phyloP scores from a whole-genome alignment of 2,329 filamentous ascomycete genomes.

The Sporothrix variecibatus region DNA sequence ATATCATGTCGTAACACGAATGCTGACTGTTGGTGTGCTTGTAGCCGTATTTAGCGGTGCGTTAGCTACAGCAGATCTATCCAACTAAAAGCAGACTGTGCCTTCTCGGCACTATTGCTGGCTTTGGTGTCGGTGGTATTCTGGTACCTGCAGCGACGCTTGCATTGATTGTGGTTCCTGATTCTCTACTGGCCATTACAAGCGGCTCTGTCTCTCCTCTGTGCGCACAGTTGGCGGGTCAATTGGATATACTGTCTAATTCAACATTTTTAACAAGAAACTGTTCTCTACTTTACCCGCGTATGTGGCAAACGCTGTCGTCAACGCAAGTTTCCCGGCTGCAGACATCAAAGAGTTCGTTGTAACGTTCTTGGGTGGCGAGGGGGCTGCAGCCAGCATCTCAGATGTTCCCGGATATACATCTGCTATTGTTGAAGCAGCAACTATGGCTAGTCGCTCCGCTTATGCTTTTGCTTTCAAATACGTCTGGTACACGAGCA shows the following conservation, averaged over 20 bases:
- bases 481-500: conserved; percentile 3
- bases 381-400: not conserved
- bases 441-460: not conserved
- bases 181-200: not conserved
- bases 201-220: not conserved
- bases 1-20: not conserved
- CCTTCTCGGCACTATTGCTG: not conserved
- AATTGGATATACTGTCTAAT: not conserved
- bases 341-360: not conserved
- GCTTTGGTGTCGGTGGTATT: not conserved
- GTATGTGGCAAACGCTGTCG: not conserved
- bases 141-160: not conserved
- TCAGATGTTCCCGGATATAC: not conserved
- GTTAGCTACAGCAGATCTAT: not conserved
- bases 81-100: not conserved
- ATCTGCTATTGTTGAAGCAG: not conserved
- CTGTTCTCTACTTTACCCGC: not conserved
- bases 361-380: not conserved
- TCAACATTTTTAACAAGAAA: not conserved
- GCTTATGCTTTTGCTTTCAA: not conserved
- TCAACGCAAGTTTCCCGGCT: not conserved
- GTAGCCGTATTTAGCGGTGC: not conserved
- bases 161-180: not conserved
- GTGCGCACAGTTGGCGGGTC: not conserved
- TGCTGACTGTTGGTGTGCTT: not conserved